phyloP scores from a whole-genome alignment of 768 basidiomycete genomes.

The Suillus paluster region DNA sequence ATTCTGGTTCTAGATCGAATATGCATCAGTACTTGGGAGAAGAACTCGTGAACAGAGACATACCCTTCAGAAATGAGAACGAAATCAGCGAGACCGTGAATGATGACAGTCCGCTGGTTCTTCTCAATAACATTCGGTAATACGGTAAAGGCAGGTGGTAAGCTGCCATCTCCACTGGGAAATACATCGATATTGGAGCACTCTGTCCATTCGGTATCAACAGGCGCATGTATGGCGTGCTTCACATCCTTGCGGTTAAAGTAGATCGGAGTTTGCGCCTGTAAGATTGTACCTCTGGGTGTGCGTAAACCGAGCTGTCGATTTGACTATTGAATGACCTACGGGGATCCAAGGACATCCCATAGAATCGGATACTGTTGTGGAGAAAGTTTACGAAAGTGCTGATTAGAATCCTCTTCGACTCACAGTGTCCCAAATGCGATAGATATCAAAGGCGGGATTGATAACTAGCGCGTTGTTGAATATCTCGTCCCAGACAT shows the following conservation, averaged over 20 bases:
- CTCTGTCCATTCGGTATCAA: conserved; percentile 61
- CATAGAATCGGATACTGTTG: conserved; percentile 63
- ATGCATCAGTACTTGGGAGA: neutral
- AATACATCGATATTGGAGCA: conserved; percentile 68
- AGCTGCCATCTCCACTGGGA: conserved; percentile 60
- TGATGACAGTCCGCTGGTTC: conserved; percentile 66
- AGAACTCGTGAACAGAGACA: neutral
- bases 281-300: conserved; percentile 56
- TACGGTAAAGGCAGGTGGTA: conserved; percentile 65
- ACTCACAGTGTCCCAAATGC: conserved; percentile 70
- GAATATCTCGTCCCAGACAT: conserved; percentile 71
- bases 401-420: neutral
- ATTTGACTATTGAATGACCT: conserved; percentile 21
- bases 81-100: conserved; percentile 76
- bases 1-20: conserved; percentile 48
- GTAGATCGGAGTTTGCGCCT: conserved; percentile 67
- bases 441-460: conserved; percentile 79
- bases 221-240: conserved; percentile 69
- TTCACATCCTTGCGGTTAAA: conserved; percentile 72
- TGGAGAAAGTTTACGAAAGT: neutral
- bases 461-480: conserved; percentile 64
- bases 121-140: conserved; percentile 80
- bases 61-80: conserved; percentile 77
- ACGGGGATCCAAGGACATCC: conserved; percentile 88
- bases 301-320: neutral